Conservation (phyloP, 768 basidiomycete genomes). For the Russula compacta region DNA sequence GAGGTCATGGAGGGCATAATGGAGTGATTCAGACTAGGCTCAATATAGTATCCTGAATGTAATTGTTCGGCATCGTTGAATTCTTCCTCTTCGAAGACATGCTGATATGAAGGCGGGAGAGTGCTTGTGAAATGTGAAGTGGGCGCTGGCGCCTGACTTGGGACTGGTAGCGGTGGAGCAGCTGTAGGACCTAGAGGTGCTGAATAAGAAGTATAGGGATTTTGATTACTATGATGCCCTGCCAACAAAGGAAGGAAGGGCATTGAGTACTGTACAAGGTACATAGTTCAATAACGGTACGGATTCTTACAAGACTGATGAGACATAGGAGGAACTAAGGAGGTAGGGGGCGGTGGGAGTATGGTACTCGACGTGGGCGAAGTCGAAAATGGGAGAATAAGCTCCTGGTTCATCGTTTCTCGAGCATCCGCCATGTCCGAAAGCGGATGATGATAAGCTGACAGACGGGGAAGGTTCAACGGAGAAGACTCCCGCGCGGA, state of each 20-base stretch:
- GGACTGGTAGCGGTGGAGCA: background rate
- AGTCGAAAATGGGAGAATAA: slow-evolving; percentile 15
- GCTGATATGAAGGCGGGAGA: slow-evolving; percentile 16
- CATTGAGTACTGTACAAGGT: slow-evolving; percentile 62
- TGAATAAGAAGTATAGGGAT: slow-evolving; percentile 20
- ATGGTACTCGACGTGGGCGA: slow-evolving; percentile 30
- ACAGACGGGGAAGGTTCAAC: slow-evolving; percentile 17
- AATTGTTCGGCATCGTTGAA: slow-evolving; percentile 14
- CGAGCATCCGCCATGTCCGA: slow-evolving; percentile 15
- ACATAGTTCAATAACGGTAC: slow-evolving; percentile 62
- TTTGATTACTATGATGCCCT: slow-evolving; percentile 32
- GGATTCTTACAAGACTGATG: slow-evolving; percentile 55
- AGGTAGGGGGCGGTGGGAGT: slow-evolving; percentile 37
- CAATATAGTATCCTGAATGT: slow-evolving; percentile 17
- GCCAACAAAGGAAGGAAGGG: slow-evolving; percentile 38
- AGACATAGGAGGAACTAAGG: slow-evolving; percentile 36
- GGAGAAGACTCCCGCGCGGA: slow-evolving; percentile 18
- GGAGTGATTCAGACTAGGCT: slow-evolving; percentile 16
- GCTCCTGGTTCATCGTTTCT: slow-evolving; percentile 16
- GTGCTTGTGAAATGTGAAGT: slow-evolving; percentile 8
- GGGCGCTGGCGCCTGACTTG: background rate
- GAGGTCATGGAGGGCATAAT: slow-evolving; percentile 20
- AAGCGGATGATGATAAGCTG: slow-evolving; percentile 17
- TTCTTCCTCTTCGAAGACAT: slow-evolving; percentile 18
- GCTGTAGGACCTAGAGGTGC: slow-evolving; percentile 1